Base-by-base conservation (phyloP, 2,329 filamentous ascomycete species). In the Nakataea oryzae region DNA sequence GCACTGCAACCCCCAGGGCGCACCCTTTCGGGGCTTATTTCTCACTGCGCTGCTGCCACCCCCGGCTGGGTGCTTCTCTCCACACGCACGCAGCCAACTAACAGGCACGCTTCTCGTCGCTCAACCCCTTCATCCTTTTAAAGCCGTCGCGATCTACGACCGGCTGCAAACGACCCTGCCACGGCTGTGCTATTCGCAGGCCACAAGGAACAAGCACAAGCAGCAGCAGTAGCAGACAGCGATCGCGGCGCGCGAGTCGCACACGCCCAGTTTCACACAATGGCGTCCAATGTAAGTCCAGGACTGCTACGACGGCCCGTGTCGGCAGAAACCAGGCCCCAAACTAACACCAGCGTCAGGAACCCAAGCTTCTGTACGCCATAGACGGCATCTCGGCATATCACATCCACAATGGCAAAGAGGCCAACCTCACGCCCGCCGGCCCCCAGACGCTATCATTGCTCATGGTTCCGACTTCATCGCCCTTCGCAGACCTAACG, bases 391-490 rank as follows among this genome's bases (percentile, higher is more conserved):
- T 99, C 70, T 88, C 87, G 66, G 95, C 93, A 66, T 96, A 91
- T 77, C 91, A 97, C 72, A 86, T 97, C 64, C 86, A 91, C 74
- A 85, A 96, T 82, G 93, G 95, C 74, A 84, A 88, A 68, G 93
- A 97, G 75, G 80, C 88, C 62, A 83, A 85, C 17, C 86, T 99
- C 69, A 97, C 91, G 17, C 86, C 89, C 0, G 88, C 89, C 2
- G 92, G 93, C 2, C 88, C 92, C 24, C 92, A 97, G 77, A 97
- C 93, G 0, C 81, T 99, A 61, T 96, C 93, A 27, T 81, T 97
- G 62, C 78, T 97, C 69, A 97, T 97, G 93, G 93, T 97, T 24
- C 93, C 93, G 8, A 97, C 93, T 3, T 89, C 88, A 21, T 90
- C 90, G 32, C 84, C 88, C 28, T 90, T 85, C 69, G 80, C 82